A percentile compares a stretch with the other conserved stretches of the same genome.
These are phyloP conservation scores for Crucibulum laeve DNA, from an alignment of 768 basidiomycete species.

Conservation along the genomic window DNA sequence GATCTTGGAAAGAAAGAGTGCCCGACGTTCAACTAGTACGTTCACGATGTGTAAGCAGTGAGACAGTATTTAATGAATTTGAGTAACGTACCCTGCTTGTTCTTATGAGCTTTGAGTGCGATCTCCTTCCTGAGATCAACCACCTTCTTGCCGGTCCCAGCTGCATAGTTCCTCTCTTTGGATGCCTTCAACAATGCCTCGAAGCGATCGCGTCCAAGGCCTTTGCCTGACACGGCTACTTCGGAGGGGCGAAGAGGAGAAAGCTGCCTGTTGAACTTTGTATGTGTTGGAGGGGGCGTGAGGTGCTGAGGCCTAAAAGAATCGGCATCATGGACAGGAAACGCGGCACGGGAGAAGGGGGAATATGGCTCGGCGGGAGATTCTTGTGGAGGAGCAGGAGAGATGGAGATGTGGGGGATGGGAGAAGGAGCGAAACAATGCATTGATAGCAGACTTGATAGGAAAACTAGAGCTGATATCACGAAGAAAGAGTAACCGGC, in stretches of 20 bases:
- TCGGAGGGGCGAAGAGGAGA: slow-evolving; percentile 48
- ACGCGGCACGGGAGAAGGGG: no score
- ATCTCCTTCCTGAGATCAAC: slow-evolving; percentile 71
- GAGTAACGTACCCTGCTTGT: slow-evolving; percentile 60
- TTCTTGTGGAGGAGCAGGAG: slow-evolving; percentile 58
- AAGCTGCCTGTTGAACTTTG: slow-evolving; percentile 37
- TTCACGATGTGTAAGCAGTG: neutral
- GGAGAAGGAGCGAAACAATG: slow-evolving; percentile 30
- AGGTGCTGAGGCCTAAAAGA: slow-evolving; percentile 54
- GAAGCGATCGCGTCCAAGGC: slow-evolving; percentile 61
- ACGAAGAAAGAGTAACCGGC: slow-evolving; percentile 31
- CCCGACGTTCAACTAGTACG: slow-evolving; percentile 64
- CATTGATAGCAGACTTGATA: slow-evolving; percentile 32
- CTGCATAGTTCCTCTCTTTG: slow-evolving; percentile 46
- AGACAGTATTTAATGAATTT: neutral
- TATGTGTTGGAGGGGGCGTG: slow-evolving; percentile 48
- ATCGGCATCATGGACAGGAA: no score
- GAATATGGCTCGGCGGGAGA: slow-evolving; percentile 52
- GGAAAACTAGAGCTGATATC: slow-evolving; percentile 6
- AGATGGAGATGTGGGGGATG: slow-evolving; percentile 69
- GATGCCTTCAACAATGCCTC: slow-evolving; percentile 59
- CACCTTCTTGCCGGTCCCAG: slow-evolving; percentile 38
- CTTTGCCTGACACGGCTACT: slow-evolving; percentile 33
- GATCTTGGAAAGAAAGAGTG: slow-evolving; percentile 71
- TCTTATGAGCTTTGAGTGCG: slow-evolving; percentile 65